phyloP scores from a whole-genome alignment of 2,329 filamentous ascomycete species.

The Trichoderma sp. region DNA sequence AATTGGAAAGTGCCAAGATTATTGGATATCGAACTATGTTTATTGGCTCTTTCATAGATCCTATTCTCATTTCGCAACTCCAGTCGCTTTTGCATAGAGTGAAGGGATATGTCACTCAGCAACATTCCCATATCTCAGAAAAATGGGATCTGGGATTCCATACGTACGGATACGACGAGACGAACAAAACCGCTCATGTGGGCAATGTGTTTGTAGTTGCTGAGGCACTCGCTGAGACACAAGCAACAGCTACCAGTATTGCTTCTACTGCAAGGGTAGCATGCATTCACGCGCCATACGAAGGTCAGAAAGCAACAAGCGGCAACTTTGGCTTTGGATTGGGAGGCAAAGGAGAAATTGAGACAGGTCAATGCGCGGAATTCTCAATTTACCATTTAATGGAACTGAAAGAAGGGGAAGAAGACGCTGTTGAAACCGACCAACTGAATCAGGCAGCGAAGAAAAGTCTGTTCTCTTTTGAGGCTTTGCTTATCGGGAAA shows the following conservation, averaged over 20 bases:
- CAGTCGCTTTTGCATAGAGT: not conserved
- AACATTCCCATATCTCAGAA: constrained; percentile 23
- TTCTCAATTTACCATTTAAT: not conserved
- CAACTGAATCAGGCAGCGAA: not conserved
- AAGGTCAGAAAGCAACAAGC: constrained; percentile 54
- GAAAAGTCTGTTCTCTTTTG: not conserved
- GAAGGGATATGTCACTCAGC: constrained; percentile 37
- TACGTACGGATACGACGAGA: constrained; percentile 46
- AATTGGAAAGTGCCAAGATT: not conserved
- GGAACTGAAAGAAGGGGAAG: not conserved
- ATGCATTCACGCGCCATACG: constrained; percentile 51
- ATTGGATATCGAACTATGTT: not conserved
- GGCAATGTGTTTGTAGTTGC: constrained; percentile 38
- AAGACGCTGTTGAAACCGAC: not conserved
- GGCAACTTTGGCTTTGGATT: constrained; percentile 53
- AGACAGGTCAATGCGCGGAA: not conserved
- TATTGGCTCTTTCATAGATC: not conserved
- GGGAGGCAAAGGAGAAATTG: constrained; percentile 30
- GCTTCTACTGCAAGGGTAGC: constrained; percentile 38
- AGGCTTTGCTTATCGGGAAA: not conserved
- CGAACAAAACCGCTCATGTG: not conserved
- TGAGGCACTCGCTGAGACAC: constrained; percentile 51
- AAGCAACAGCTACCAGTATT: constrained; percentile 48
- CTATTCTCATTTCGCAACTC: not conserved
- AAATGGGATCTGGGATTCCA: constrained; percentile 45